Conservation (phyloP, 441 rosid genomes). For the Croton laevigatus region DNA sequence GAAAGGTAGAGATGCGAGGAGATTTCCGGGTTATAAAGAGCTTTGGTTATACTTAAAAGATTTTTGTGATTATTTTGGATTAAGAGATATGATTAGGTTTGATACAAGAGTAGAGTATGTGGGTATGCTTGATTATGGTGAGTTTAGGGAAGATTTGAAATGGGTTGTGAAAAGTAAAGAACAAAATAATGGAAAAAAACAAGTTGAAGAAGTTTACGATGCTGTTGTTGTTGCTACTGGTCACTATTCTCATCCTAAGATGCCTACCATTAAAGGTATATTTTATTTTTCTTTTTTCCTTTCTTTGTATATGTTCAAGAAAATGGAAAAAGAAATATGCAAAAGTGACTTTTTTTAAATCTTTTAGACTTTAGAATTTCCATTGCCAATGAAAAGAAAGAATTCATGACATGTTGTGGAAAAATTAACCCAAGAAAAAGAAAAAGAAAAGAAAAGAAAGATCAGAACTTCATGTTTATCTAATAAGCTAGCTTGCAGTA, state of each 20-base stretch:
- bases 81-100: slow-evolving; percentile 70
- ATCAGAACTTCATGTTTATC: neutral
- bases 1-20: slow-evolving; percentile 71
- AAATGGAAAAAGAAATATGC: too few species aligned
- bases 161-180: slow-evolving; percentile 71
- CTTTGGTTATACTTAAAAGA: slow-evolving; percentile 73
- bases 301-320: too few species aligned
- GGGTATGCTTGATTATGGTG: slow-evolving; percentile 50
- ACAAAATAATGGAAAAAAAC: slow-evolving; percentile 32
- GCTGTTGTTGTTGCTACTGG: slow-evolving; percentile 92
- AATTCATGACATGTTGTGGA: neutral
- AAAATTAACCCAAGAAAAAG: neutral
- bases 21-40: slow-evolving; percentile 83
- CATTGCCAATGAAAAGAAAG: neutral
- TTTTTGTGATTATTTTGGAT: slow-evolving; percentile 59
- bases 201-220: slow-evolving; percentile 68
- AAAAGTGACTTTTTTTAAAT: neutral
- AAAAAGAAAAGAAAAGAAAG: neutral
- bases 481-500: neutral
- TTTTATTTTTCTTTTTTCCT: neutral
- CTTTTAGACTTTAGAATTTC: neutral
- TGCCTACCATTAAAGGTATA: slow-evolving; percentile 75
- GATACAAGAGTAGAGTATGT: slow-evolving; percentile 73
- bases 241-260: slow-evolving; percentile 73
- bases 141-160: slow-evolving; percentile 40